phyloP scores from a whole-genome alignment of 306 rosid species.

The Cucumis hystrix region DNA sequence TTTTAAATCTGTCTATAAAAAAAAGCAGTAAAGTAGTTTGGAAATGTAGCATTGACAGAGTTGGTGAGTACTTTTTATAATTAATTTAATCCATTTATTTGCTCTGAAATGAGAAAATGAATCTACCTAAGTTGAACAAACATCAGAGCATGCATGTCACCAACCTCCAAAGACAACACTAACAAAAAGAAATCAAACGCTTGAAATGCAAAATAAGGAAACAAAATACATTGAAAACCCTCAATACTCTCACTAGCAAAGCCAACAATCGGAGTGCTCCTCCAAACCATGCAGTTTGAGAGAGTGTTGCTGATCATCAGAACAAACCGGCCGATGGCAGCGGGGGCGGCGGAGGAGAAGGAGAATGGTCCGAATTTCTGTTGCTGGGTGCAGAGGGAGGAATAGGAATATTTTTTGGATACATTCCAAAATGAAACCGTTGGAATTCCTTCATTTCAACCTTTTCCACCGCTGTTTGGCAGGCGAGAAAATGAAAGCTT shows the following conservation, averaged over 20 bases:
- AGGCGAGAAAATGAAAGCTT: neutral
- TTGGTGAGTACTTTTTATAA: no score
- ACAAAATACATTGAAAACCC: neutral
- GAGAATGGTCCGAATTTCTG: neutral
- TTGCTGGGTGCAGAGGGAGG: neutral
- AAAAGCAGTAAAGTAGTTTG: no score
- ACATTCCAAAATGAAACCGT: neutral
- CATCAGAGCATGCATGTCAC: no score
- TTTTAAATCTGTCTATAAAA: no score
- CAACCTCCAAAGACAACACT: no score
- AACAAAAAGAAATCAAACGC: no score
- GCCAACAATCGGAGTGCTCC: neutral
- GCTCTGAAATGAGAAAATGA: no score
- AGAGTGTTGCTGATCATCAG: neutral
- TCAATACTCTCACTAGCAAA: neutral
- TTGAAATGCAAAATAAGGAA: no score
- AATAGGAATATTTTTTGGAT: neutral
- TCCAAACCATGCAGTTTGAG: neutral
- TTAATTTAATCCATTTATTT: no score
- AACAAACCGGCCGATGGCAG: neutral
- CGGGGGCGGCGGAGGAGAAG: neutral
- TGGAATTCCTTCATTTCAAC: neutral
- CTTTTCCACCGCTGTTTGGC: neutral
- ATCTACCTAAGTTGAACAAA: no score
- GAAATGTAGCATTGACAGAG: no score